Conservation (phyloP, 2,329 filamentous ascomycete species). For the Cordyceps cateniannulata region DNA sequence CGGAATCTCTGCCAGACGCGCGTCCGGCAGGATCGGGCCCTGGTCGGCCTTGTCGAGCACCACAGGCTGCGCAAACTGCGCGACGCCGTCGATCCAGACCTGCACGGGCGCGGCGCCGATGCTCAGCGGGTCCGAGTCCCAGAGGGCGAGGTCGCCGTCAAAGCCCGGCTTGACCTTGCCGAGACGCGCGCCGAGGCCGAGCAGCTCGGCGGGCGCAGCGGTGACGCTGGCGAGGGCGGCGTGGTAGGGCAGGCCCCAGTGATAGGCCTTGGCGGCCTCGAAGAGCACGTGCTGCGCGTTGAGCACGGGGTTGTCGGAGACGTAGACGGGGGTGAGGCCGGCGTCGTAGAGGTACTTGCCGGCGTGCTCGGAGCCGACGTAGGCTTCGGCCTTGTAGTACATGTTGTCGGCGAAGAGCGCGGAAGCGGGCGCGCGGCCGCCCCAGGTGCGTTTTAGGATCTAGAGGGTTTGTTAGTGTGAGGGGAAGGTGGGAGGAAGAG, state of each 20-base stretch:
- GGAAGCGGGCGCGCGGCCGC: slow-evolving; percentile 45
- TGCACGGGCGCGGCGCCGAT: slow-evolving; percentile 54
- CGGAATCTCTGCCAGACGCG: slow-evolving; percentile 32
- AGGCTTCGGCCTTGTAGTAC: slow-evolving; percentile 65
- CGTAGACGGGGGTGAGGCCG: slow-evolving; percentile 59
- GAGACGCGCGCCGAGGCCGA: slow-evolving; percentile 50
- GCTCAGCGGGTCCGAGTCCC: slow-evolving; percentile 56
- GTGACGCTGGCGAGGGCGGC: slow-evolving; percentile 53
- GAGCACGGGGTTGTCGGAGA: slow-evolving; percentile 64
- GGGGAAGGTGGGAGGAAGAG: background rate
- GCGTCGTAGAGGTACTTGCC: slow-evolving; percentile 60
- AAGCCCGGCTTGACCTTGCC: slow-evolving; percentile 57
- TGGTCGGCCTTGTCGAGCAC: slow-evolving; percentile 44
- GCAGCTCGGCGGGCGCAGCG: slow-evolving; percentile 49
- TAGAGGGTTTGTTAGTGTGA: slow-evolving; percentile 16
- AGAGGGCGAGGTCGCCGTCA: slow-evolving; percentile 55
- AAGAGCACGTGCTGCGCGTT: slow-evolving; percentile 66
- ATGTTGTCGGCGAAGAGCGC: slow-evolving; percentile 68
- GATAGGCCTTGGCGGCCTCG: slow-evolving; percentile 54
- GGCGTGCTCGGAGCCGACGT: slow-evolving; percentile 57
- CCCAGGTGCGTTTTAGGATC: slow-evolving; percentile 52
- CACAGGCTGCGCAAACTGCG: slow-evolving; percentile 49
- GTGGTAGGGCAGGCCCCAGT: slow-evolving; percentile 55
- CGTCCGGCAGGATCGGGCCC: slow-evolving; percentile 32
- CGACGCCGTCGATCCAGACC: slow-evolving; percentile 57